Percentiles rank a stretch among this genome's conserved stretches.
Conservation (phyloP, 768 basidiomycete species). For the Pleurotus citrinopileatus region DNA sequence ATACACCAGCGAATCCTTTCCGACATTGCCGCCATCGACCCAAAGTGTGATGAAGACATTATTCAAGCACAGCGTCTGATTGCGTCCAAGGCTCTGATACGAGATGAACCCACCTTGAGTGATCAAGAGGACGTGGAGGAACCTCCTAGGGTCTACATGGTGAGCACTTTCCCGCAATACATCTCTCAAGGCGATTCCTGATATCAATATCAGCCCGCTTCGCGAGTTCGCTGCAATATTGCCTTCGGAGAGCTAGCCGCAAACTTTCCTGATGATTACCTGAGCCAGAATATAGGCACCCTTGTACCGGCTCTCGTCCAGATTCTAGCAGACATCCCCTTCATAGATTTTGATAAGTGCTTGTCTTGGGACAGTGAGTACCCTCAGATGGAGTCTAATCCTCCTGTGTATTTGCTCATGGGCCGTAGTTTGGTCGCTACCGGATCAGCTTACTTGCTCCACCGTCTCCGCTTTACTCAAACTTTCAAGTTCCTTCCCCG, state of each 20-base stretch:
- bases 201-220: slow-evolving; percentile 48
- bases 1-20: slow-evolving; percentile 73
- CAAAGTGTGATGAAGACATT: slow-evolving; percentile 44
- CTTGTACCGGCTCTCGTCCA: slow-evolving; percentile 61
- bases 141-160: slow-evolving; percentile 53
- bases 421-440: slow-evolving; percentile 76
- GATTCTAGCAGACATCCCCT: slow-evolving; percentile 69
- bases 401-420: slow-evolving; percentile 1
- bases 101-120: slow-evolving; percentile 22
- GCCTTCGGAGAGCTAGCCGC: slow-evolving; percentile 79
- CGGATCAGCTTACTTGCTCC: slow-evolving; percentile 81
- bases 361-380: slow-evolving; percentile 76
- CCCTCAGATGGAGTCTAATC: neutral
- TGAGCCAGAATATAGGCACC: slow-evolving; percentile 47
- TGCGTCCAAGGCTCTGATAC: slow-evolving; percentile 55
- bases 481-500: slow-evolving; percentile 51
- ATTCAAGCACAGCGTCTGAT: slow-evolving; percentile 53
- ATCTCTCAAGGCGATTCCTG: neutral
- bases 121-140: slow-evolving; percentile 26
- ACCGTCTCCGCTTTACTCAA: slow-evolving; percentile 75
- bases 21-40: slow-evolving; percentile 64
- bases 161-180: slow-evolving; percentile 24
- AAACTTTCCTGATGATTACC: slow-evolving; percentile 54
- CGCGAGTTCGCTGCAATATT: slow-evolving; percentile 75
- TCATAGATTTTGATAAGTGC: slow-evolving; percentile 73